Base-by-base conservation (phyloP, 1,284 basidiomycete species). In the Microbotryum scabiosae region DNA sequence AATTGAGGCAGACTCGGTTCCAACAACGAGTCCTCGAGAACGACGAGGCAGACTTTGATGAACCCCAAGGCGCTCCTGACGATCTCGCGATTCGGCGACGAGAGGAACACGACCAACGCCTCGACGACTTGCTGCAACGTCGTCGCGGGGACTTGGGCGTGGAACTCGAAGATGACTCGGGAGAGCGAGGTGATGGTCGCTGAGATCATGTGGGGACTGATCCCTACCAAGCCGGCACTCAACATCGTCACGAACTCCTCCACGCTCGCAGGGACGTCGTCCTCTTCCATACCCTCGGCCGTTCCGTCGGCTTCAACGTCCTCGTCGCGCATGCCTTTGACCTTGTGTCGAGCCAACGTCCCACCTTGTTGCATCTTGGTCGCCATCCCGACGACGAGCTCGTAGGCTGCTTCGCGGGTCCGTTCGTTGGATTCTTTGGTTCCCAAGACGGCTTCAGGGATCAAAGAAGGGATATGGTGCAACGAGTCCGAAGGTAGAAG, bases 381-480 rank as follows among this genome's bases (percentile, higher is more conserved):
- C 10, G 89, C 96, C 89, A 99, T 94, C 23, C 83, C 82, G 2
- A 98, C 84, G 51, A 98, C 82, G 52, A 97, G 77, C 45, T 93
- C 90, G 73, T 94, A 99, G 1, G 93, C 93, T 10, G 86, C 88
- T 63, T 82, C 82, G 54, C 96, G 82, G 0, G 91, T 87, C 70
- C 90, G 90, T 74, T 94, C 91, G 44, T 96, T 97, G 9, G 92
- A 89, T 75, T 98, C 96, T 75, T 98, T 99, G 30, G 93, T 97
- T 2, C 90, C 93, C n/a, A 99, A 79, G 5, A 97, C 88, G 18
- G 90, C 91, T 77, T 99, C 96, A 1, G 94, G 90, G 54, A 98
- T 87, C 54, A 98, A 79, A 3, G 86, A 85, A 3, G 91, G 88
- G 53, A 99, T 84, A 55, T 93, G 77, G 71, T 97, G 88, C 62